A percentile compares a stretch with the other conserved stretches of the same genome.
phyloP scores from a whole-genome alignment of 257 asterid species.

The Penstemon barbatus region DNA sequence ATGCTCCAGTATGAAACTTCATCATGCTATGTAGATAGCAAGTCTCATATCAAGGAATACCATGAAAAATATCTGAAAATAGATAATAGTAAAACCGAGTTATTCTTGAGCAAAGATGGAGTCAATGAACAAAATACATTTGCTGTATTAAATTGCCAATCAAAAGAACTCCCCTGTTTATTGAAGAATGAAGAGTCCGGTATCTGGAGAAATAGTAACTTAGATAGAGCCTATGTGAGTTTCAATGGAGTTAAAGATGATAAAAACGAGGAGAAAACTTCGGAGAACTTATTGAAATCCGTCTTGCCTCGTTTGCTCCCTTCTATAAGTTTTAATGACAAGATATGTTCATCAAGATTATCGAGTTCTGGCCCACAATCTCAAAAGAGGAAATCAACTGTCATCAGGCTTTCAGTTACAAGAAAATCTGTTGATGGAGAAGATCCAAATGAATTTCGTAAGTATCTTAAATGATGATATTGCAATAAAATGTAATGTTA shows the following conservation, averaged over 20 bases:
- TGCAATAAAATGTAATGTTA: constrained; percentile 11
- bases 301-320: constrained; percentile 70
- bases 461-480: constrained; percentile 32
- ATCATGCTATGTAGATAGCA: constrained; percentile 52
- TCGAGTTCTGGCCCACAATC: constrained; percentile 45
- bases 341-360: constrained; percentile 41
- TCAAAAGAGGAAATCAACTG: constrained; percentile 72
- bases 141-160: constrained; percentile 33
- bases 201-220: constrained; percentile 46
- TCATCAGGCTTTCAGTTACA: constrained; percentile 75
- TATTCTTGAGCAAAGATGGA: constrained; percentile 34
- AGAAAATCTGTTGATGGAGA: constrained; percentile 71
- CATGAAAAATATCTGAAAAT: constrained; percentile 54
- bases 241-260: constrained; percentile 55
- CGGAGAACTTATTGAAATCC: constrained; percentile 58
- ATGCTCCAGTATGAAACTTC: constrained; percentile 52
- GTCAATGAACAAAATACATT: constrained; percentile 40
- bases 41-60: constrained; percentile 50
- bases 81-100: constrained; percentile 38
- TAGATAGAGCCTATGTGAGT: constrained; percentile 55
- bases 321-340: constrained; percentile 72
- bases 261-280: constrained; percentile 47
- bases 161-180: constrained; percentile 35
- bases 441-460: constrained; percentile 57
- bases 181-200: constrained; percentile 45